Evolutionary conservation across 495 filamentous ascomycete genomes (phyloP).

Genomic region (Trichoderma gamsii): DNA sequence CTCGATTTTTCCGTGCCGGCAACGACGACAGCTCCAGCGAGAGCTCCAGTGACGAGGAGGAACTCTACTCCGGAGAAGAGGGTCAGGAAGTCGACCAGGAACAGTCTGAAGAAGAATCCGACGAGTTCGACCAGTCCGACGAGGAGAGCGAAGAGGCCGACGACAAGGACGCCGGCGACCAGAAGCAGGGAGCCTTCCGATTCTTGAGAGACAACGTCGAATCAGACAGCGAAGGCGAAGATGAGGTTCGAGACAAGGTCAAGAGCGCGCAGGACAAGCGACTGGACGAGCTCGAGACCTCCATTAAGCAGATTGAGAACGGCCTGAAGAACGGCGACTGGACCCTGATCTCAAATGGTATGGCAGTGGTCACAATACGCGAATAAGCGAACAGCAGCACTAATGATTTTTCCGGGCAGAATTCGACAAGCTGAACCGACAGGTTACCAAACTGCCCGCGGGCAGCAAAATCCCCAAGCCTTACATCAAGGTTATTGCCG

Average conservation of each 20-base stretch:
- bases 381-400: neutral
- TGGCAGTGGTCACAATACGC: constrained; percentile 26
- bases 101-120: constrained; percentile 38
- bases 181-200: constrained; percentile 59
- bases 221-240: constrained; percentile 75
- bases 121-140: constrained; percentile 42
- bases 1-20: constrained; percentile 89
- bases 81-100: constrained; percentile 52
- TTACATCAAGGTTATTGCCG: constrained; percentile 88
- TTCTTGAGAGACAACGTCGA: constrained; percentile 72
- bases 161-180: constrained; percentile 57
- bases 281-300: constrained; percentile 85
- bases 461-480: constrained; percentile 69
- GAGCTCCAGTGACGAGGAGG: constrained; percentile 83
- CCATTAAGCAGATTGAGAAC: constrained; percentile 86
- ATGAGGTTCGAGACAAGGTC: constrained; percentile 73
- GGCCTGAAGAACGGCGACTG: constrained; percentile 96
- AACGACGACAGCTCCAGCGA: constrained; percentile 81
- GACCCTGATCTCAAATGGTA: constrained; percentile 84
- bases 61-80: constrained; percentile 75
- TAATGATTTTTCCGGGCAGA: constrained; percentile 46
- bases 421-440: constrained; percentile 95
- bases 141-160: constrained; percentile 53
- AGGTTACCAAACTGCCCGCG: constrained; percentile 72
- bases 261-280: constrained; percentile 99